Percentiles rank a stretch among this genome's conserved stretches.
Evolutionary conservation across 148 eudicot genomes (phyloP).

Genomic region (Diospyros kaki): DNA sequence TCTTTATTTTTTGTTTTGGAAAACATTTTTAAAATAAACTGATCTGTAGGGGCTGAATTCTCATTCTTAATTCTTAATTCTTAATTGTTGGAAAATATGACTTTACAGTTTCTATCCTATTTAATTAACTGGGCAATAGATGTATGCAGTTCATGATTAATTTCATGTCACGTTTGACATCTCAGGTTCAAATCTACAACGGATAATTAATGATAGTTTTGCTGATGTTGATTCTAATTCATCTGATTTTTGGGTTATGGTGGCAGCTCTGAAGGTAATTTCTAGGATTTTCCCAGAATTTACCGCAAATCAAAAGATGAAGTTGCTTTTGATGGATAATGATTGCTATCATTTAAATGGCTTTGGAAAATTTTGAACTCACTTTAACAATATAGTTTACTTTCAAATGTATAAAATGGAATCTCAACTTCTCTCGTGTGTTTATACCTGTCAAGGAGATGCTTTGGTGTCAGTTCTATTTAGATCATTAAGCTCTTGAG

Average conservation of each 20-base stretch:
- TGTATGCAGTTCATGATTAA: background rate
- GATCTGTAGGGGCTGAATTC: background rate
- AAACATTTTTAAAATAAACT: background rate
- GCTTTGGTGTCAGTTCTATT: background rate
- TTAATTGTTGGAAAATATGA: slow-evolving; percentile 2
- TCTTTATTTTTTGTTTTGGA: background rate
- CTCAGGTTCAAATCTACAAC: slow-evolving; percentile 60
- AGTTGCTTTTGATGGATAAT: background rate
- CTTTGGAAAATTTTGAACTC: background rate
- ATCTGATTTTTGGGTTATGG: slow-evolving; percentile 93
- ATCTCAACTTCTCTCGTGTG: background rate
- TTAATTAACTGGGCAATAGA: background rate
- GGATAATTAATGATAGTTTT: slow-evolving; percentile 62
- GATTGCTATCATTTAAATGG: background rate
- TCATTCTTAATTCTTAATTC: background rate
- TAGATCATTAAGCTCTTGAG: background rate
- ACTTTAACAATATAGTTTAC: background rate
- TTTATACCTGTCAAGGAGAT: background rate
- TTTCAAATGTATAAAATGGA: background rate
- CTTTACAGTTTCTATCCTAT: background rate
- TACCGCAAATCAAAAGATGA: background rate
- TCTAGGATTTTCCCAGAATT: background rate
- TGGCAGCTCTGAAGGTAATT: slow-evolving; percentile 87
- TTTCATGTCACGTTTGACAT: slow-evolving; percentile 9
- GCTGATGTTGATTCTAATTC: slow-evolving; percentile 71